These are phyloP conservation scores for Neophaeococcomyces aloes DNA, from an alignment of 2,329 filamentous ascomycete genomes.

Conservation along the genomic window DNA sequence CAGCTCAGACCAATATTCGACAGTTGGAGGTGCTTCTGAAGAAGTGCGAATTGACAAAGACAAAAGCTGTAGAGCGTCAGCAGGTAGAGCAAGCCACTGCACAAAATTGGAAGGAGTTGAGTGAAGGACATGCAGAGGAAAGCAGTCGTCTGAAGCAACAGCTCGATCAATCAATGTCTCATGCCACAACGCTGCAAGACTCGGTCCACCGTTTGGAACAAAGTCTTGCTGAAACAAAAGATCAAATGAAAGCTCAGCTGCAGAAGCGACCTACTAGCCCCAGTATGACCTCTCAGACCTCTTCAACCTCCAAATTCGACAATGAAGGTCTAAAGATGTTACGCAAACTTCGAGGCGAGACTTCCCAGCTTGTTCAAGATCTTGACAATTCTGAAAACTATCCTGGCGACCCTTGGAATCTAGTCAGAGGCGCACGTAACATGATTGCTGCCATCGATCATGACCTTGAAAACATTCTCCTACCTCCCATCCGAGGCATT, in stretches of 20 bases:
- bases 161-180: slow-evolving; percentile 1
- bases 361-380: slow-evolving; percentile 8
- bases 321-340: slow-evolving; percentile 3
- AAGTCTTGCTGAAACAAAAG: slow-evolving; percentile 6
- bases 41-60: slow-evolving; percentile 2
- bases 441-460: slow-evolving; percentile 42
- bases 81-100: slow-evolving; percentile 7
- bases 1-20: background rate
- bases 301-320: slow-evolving; percentile 4
- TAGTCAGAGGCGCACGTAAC: slow-evolving; percentile 31
- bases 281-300: slow-evolving; percentile 4
- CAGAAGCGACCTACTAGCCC: slow-evolving; percentile 4
- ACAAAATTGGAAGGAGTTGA: slow-evolving; percentile 8
- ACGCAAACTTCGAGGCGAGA: slow-evolving; percentile 6
- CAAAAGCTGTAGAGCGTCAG: slow-evolving; percentile 4
- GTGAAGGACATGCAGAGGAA: slow-evolving; percentile 6
- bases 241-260: background rate
- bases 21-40: slow-evolving; percentile 6
- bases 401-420: slow-evolving; percentile 5
- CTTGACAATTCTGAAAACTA: slow-evolving; percentile 4
- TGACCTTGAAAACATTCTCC: slow-evolving; percentile 24
- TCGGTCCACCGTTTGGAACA: slow-evolving; percentile 6
- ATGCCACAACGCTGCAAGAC: slow-evolving; percentile 3
- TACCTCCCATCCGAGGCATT: background rate
- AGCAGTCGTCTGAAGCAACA: slow-evolving; percentile 5